Base-by-base conservation (phyloP, 2,329 filamentous ascomycete genomes). In the Apiospora rasikravindrae region DNA sequence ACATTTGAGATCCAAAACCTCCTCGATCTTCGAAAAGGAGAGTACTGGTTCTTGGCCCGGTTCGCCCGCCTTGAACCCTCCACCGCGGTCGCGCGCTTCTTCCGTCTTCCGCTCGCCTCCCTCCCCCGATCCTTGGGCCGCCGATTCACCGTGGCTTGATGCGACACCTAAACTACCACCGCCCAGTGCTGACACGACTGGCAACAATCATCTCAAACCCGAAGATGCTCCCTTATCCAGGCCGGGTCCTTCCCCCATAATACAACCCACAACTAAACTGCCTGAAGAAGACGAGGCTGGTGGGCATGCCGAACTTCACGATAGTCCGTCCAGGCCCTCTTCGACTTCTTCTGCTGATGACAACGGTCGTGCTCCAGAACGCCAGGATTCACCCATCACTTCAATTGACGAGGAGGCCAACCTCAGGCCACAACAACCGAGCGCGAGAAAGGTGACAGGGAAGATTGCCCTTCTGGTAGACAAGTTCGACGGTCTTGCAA, bases 381-480 rank as follows among this genome's bases (percentile, higher is more conserved):
- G 77, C 2, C 82, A 81, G 69, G 84, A 85, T 69, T 86, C 84
- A 0, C 84, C 84, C 1, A 84, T 85, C 4, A 86, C 84, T 0
- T 85, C 85, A 0, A 80, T 85, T 70, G 85, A 86, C 69, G 85
- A 86, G 67, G 84, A 83, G 22, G 76, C 78, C 1, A 79, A 75
- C 19, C 72, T 72, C 26, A 78, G 77, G 1, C 74, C 77, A 26
- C 76, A 73, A 4, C 72, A 74, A 1, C 70, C 72, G 33, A 64
- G 33, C 22, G 75, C 74, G 51, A 77, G 80, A 61, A 81, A 84
- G 69, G 75, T 77, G 0, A 86, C 84, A 10, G 76, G 77, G 6
- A 88, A 86, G 73, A 86, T 89, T 2, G 85, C 86, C 70, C 84
- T 85, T 67, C 79, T 89, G 33, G 87, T 88, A 44, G 83, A 83